phyloP scores from a whole-genome alignment of 495 filamentous ascomycete species.

The Podospora didyma region DNA sequence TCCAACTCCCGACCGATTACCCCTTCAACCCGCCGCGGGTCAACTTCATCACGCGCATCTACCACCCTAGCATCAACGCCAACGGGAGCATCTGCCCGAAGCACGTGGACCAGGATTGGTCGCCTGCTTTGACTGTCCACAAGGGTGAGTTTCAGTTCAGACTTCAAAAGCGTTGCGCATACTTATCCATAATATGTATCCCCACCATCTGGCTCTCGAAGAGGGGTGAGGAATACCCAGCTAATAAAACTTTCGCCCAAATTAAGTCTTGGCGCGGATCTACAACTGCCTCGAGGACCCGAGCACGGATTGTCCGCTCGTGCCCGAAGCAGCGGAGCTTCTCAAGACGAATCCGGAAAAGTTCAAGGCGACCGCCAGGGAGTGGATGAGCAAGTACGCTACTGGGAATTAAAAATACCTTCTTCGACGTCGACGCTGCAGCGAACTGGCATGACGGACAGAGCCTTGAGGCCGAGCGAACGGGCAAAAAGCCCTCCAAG shows the following conservation, averaged over 20 bases:
- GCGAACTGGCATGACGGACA: no score
- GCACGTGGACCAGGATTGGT: conserved; percentile 98
- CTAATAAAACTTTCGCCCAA: no score
- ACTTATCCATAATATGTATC: no score
- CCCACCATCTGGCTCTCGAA: conserved; percentile 2
- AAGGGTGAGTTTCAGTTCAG: conserved; percentile 63
- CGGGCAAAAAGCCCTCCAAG: no score
- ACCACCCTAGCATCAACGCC: conserved; percentile 99
- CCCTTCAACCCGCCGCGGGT: conserved; percentile 99
- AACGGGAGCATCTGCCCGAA: conserved; percentile 99
- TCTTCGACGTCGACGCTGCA: no score
- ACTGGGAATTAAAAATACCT: no score
- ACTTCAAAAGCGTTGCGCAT: not conserved
- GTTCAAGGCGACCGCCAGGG: conserved; percentile 93
- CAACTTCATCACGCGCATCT: conserved; percentile 99
- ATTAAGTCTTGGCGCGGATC: conserved; percentile 87
- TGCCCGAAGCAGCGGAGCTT: conserved; percentile 97
- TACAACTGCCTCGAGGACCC: conserved; percentile 99
- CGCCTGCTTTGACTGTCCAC: conserved; percentile 94
- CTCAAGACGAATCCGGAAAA: conserved; percentile 97
- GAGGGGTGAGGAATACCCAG: not conserved
- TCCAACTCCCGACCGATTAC: conserved; percentile 99
- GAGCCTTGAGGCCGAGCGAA: no score
- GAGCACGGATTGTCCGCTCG: conserved; percentile 96
- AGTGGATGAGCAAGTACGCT: conserved; percentile 99